Evolutionary conservation across 2,329 filamentous ascomycete species (phyloP), one percentile per base, ranked within the genome.

Genomic region (Xenoacremonium recifei): DNA sequence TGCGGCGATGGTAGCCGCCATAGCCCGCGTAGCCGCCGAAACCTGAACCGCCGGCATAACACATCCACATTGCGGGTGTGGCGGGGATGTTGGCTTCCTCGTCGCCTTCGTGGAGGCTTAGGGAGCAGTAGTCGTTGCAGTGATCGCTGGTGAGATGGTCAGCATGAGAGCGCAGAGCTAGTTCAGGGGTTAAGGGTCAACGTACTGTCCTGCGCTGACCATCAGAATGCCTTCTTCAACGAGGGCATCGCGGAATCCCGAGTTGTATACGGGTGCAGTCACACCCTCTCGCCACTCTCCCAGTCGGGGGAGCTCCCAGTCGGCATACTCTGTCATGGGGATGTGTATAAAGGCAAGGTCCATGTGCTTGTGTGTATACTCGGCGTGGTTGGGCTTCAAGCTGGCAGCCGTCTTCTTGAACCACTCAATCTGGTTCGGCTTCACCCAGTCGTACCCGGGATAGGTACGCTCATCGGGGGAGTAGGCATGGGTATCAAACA

Each of bases 321-420:
- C 77, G 29, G 78, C 75, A 59, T 96, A 96, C 64, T 99, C 93
- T 0, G 93, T 91, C 3, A 99, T 72, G 0, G 93, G 93, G 42
- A 99, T 99, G 63, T 99, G 93, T 49, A 99, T 95, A 62, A 99
- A 99, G 1, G 93, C 89, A 64, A 97, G 80, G 61, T 99, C 87
- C 79, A 99, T 88, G 63, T 97, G 93, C 38, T 90, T 86, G 59
- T 93, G 88, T 0, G 87, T 89, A 66, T 96, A 99, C 56, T 89
- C 83, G 48, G 79, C 78, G 62, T 96, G 91, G 46, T 81, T 80
- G 57, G 84, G 82, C 67, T 89, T 89, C 35, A 96, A 69, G 11
- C 80, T 70, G 43, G 84, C 73, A 1, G 88, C 84, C 1, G 88
- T 95, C 49, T 80, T 77, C 53, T 82, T 84, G 72, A 99, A 99